A percentile compares a stretch with the other conserved stretches of the same genome.
These are phyloP conservation scores for Agaricales sp. DNA, from an alignment of 1,284 basidiomycete genomes.

Conservation along the genomic window DNA sequence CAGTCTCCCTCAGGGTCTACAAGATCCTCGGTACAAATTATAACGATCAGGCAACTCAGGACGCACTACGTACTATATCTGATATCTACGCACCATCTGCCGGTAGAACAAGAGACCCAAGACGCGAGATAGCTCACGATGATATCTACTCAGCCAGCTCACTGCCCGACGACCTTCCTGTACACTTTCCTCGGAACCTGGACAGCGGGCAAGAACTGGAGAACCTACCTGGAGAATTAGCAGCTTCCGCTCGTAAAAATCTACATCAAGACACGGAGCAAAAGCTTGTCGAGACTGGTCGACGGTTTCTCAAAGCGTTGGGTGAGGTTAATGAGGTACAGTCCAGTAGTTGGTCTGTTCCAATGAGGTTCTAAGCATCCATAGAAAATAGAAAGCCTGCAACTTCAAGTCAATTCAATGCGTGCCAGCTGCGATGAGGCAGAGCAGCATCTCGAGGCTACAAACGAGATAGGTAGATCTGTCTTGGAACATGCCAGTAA, in stretches of 20 bases:
- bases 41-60: conserved; percentile 69
- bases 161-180: conserved; percentile 9
- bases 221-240: conserved; percentile 37
- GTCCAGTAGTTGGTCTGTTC: conserved; percentile 12
- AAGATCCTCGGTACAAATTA: conserved; percentile 82
- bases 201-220: not conserved
- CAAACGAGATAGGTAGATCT: conserved; percentile 71
- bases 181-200: conserved; percentile 15
- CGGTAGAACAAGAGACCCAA: conserved; percentile 23
- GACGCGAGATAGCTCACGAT: conserved; percentile 25
- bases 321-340: conserved; percentile 81
- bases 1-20: conserved; percentile 75
- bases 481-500: conserved; percentile 84
- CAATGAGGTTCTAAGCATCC: conserved; percentile 7
- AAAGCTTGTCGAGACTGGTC: conserved; percentile 71
- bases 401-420: conserved; percentile 72
- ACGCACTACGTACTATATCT: conserved; percentile 78
- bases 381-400: conserved; percentile 73
- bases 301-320: conserved; percentile 74
- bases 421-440: conserved; percentile 75
- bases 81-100: conserved; percentile 47
- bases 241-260: conserved; percentile 63
- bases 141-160: conserved; percentile 15
- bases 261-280: conserved; percentile 79
- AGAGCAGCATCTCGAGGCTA: conserved; percentile 65